These are phyloP conservation scores for Neocallimastix lanati DNA, from an alignment of 192 early-diverging fungal species.

Conservation along the genomic window DNA sequence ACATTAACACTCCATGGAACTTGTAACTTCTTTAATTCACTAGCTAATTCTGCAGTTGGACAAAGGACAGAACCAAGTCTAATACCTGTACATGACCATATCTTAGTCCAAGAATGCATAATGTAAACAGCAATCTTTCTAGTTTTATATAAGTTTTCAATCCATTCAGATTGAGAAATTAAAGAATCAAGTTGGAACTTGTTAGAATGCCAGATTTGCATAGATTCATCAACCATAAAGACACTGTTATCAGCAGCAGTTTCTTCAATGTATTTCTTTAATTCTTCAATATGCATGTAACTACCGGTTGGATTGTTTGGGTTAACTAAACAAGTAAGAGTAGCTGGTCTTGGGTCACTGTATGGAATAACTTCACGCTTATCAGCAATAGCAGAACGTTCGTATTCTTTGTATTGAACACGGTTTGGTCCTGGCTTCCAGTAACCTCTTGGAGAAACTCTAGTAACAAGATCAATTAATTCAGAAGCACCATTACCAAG, in stretches of 20 bases:
- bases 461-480: slow-evolving; percentile 72
- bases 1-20: slow-evolving; percentile 87
- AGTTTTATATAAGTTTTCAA: slow-evolving; percentile 31
- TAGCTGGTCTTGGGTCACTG: slow-evolving; percentile 31
- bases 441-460: slow-evolving; percentile 49
- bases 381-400: slow-evolving; percentile 64
- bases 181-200: slow-evolving; percentile 68
- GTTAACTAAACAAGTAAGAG: slow-evolving; percentile 68
- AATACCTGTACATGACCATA: slow-evolving; percentile 83
- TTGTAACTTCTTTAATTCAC: slow-evolving; percentile 55
- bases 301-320: slow-evolving; percentile 87
- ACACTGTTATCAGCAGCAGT: slow-evolving; percentile 61
- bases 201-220: slow-evolving; percentile 81
- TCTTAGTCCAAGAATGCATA: slow-evolving; percentile 87
- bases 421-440: slow-evolving; percentile 73
- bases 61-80: slow-evolving; percentile 75
- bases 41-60: slow-evolving; percentile 54
- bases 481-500: slow-evolving; percentile 82
- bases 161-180: slow-evolving; percentile 48
- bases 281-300: slow-evolving; percentile 49
- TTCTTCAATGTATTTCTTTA: slow-evolving; percentile 57
- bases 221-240: slow-evolving; percentile 77
- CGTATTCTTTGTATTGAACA: slow-evolving; percentile 73
- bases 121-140: slow-evolving; percentile 60
- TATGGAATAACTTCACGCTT: slow-evolving; percentile 42